Percentiles rank a stretch among this genome's conserved stretches.
phyloP scores from a whole-genome alignment of 352 stramenopile genomes.

The Globisporangium iwayamae region DNA sequence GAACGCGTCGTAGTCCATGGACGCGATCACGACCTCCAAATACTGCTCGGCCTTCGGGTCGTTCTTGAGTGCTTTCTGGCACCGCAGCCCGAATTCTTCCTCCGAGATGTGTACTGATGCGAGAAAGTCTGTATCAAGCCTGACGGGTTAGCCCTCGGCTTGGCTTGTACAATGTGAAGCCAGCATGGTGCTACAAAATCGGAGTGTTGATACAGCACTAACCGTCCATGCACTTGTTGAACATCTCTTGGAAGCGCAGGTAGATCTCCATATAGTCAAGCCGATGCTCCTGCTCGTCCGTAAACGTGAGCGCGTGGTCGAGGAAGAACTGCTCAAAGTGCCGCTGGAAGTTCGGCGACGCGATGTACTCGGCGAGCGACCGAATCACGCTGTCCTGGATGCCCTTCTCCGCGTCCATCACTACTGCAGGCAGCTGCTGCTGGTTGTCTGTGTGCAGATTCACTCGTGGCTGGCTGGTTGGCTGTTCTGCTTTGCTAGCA shows the following conservation, averaged over 20 bases:
- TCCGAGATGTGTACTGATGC: slow-evolving; percentile 43
- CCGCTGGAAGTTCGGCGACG: slow-evolving; percentile 52
- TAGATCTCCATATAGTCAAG: slow-evolving; percentile 78
- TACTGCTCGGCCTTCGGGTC: slow-evolving; percentile 66
- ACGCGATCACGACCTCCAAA: slow-evolving; percentile 71
- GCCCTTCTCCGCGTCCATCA: slow-evolving; percentile 19
- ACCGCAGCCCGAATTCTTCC: slow-evolving; percentile 54
- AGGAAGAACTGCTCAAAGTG: slow-evolving; percentile 79
- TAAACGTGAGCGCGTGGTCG: slow-evolving; percentile 60
- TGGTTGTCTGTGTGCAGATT: background rate
- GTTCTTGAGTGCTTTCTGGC: slow-evolving; percentile 43
- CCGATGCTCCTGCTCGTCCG: slow-evolving; percentile 57
- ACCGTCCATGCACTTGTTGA: slow-evolving; percentile 70
- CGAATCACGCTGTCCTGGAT: slow-evolving; percentile 62
- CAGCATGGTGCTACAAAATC: too few species aligned
- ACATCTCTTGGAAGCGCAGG: slow-evolving; percentile 65
- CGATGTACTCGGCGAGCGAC: slow-evolving; percentile 59
- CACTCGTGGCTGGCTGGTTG: background rate
- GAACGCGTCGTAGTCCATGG: slow-evolving; percentile 78
- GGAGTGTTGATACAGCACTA: background rate
- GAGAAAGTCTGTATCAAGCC: slow-evolving; percentile 41
- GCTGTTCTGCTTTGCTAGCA: background rate
- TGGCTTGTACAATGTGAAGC: too few species aligned
- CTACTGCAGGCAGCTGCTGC: background rate
- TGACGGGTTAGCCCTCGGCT: too few species aligned